phyloP scores from a whole-genome alignment of 257 asterid species.

The Leonotis leonurus region DNA sequence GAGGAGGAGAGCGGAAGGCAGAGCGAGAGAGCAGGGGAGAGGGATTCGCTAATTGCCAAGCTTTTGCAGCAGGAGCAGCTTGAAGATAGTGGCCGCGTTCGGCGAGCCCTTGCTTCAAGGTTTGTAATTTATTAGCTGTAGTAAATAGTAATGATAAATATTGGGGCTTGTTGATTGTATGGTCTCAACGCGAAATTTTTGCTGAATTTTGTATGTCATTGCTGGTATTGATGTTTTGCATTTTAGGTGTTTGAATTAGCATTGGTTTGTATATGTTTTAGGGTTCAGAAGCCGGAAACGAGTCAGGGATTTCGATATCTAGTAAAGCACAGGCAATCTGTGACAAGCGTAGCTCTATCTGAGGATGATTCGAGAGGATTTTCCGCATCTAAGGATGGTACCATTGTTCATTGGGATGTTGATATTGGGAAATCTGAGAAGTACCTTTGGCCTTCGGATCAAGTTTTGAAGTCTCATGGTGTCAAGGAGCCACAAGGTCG shows the following conservation, averaged over 20 bases:
- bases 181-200: neutral
- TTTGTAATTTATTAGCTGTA: slow-evolving; percentile 12
- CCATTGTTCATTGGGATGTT: slow-evolving; percentile 80
- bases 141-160: neutral
- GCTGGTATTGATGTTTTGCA: neutral
- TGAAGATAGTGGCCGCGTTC: slow-evolving; percentile 82
- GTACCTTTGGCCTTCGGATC: slow-evolving; percentile 70
- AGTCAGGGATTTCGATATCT: slow-evolving; percentile 51
- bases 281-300: slow-evolving; percentile 65
- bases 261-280: slow-evolving; percentile 15
- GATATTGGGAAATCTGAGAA: slow-evolving; percentile 69
- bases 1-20: slow-evolving; percentile 36
- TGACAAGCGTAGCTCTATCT: slow-evolving; percentile 71
- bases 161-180: neutral
- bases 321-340: slow-evolving; percentile 80
- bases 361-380: slow-evolving; percentile 81
- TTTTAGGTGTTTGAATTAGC: neutral
- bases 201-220: slow-evolving; percentile 4
- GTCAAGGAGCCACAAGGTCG: slow-evolving; percentile 67
- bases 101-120: slow-evolving; percentile 76
- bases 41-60: slow-evolving; percentile 70
- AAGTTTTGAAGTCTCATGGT: slow-evolving; percentile 70
- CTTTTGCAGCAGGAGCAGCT: slow-evolving; percentile 79
- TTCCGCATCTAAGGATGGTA: slow-evolving; percentile 92
- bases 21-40: slow-evolving; percentile 63